phyloP scores from a whole-genome alignment of 2,329 filamentous ascomycete genomes.

The Penicillium sp. region DNA sequence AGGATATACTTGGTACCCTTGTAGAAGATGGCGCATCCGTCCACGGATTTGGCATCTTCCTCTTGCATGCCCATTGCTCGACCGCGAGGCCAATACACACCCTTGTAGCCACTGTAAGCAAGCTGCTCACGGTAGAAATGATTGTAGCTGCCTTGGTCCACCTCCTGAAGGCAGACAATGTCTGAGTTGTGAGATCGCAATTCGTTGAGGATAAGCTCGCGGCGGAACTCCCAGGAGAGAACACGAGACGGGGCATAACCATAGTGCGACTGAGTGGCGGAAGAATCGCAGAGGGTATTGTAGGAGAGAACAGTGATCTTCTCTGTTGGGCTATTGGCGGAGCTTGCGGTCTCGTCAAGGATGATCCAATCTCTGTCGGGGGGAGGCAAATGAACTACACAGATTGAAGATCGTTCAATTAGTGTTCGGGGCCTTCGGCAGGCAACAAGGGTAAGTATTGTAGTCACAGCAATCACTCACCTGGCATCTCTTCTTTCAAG shows the following conservation, averaged over 20 bases:
- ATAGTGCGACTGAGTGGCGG: conserved; percentile 76
- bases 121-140: conserved; percentile 85
- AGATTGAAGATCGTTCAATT: neutral
- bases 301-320: conserved; percentile 82
- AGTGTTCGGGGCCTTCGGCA: conserved; percentile 14
- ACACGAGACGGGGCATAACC: conserved; percentile 82
- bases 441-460: neutral
- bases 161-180: conserved; percentile 88
- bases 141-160: conserved; percentile 86
- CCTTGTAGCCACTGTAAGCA: conserved; percentile 83
- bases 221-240: conserved; percentile 80
- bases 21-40: conserved; percentile 95
- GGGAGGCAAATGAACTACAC: conserved; percentile 68
- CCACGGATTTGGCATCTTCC: conserved; percentile 80
- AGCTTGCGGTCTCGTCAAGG: conserved; percentile 52
- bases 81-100: conserved; percentile 85
- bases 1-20: conserved; percentile 91
- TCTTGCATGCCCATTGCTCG: conserved; percentile 88
- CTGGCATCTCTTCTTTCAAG: conserved; percentile 75
- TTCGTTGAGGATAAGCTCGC: conserved; percentile 75
- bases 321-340: conserved; percentile 51
- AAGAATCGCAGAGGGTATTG: conserved; percentile 94
- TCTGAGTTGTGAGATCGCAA: conserved; percentile 74
- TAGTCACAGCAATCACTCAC: conserved; percentile 49
- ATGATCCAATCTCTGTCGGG: conserved; percentile 69